phyloP scores from a whole-genome alignment of 2,329 filamentous ascomycete species.

The Macrophomina tecta region DNA sequence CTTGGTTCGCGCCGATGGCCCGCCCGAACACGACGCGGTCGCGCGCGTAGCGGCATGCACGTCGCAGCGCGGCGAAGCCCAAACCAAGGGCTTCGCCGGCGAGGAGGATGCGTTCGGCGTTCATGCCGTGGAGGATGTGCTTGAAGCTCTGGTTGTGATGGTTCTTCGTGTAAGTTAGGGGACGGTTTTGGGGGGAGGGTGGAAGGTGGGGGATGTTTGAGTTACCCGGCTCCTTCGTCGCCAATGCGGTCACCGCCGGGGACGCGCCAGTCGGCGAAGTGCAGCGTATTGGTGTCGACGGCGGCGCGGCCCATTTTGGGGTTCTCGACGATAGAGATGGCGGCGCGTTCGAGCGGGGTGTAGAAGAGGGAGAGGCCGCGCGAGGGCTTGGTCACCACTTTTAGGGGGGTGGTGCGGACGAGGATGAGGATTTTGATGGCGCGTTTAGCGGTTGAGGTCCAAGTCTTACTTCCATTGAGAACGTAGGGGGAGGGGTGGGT shows the following conservation, averaged over 20 bases:
- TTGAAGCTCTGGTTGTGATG: slow-evolving; percentile 60
- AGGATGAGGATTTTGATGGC: slow-evolving; percentile 83
- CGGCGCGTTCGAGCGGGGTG: slow-evolving; percentile 70
- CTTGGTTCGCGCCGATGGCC: slow-evolving; percentile 65
- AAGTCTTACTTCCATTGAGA: slow-evolving; percentile 82
- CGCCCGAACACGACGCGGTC: slow-evolving; percentile 61
- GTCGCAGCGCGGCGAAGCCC: slow-evolving; percentile 68
- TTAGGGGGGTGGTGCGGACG: slow-evolving; percentile 73
- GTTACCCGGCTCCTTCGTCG: slow-evolving; percentile 69
- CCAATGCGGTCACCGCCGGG: slow-evolving; percentile 71
- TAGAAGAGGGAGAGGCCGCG: slow-evolving; percentile 82
- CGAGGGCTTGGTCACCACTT: slow-evolving; percentile 70
- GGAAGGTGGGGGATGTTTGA: neutral
- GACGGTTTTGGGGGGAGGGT: neutral
- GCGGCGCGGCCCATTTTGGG: slow-evolving; percentile 86
- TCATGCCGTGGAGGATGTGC: slow-evolving; percentile 63
- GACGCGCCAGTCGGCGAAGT: slow-evolving; percentile 79
- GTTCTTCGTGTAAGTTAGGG: too few relatives aligned
- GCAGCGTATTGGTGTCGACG: slow-evolving; percentile 85
- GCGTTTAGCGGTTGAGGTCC: slow-evolving; percentile 86
- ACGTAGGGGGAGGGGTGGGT: slow-evolving; percentile 65
- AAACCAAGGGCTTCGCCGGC: slow-evolving; percentile 81
- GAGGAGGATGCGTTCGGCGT: slow-evolving; percentile 55
- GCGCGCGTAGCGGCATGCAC: slow-evolving; percentile 54
- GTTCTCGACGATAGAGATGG: slow-evolving; percentile 73